phyloP scores from a whole-genome alignment of 495 filamentous ascomycete species.

The Aspergillus ostianus region DNA sequence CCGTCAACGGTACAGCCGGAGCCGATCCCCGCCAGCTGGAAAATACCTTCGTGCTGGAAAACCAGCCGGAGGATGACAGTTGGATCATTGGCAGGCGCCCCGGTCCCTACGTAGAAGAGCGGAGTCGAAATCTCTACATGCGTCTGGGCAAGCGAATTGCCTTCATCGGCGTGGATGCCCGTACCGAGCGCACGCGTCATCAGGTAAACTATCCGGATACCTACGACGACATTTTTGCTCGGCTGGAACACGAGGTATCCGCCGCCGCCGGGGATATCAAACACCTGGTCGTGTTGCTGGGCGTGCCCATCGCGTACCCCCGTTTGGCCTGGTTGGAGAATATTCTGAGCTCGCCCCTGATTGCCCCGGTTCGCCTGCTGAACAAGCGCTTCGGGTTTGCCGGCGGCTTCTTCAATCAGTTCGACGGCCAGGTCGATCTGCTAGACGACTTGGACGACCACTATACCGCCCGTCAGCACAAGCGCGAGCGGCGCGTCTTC shows the following conservation, averaged over 20 bases:
- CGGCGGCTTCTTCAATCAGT: conserved; percentile 85
- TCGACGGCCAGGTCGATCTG: conserved; percentile 86
- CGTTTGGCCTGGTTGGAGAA: conserved; percentile 93
- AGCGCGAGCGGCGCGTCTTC: conserved; percentile 75
- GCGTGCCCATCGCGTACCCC: conserved; percentile 93
- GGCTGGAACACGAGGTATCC: conserved; percentile 62
- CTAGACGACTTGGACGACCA: conserved; percentile 94
- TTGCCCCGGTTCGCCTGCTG: conserved; percentile 81
- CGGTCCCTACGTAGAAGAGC: conserved; percentile 78
- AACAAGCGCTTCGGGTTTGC: conserved; percentile 89
- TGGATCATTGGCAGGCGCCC: conserved; percentile 77
- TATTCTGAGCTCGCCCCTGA: conserved; percentile 77
- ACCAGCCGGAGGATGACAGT: conserved; percentile 60
- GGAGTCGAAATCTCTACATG: conserved; percentile 76
- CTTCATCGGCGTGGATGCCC: conserved; percentile 85
- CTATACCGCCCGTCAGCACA: conserved; percentile 90
- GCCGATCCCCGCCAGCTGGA: conserved; percentile 65
- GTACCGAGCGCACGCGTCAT: conserved; percentile 87
- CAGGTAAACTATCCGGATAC: conserved; percentile 91
- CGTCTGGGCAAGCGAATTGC: conserved; percentile 81
- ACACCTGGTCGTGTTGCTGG: conserved; percentile 82
- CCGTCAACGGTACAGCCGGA: conserved; percentile 47
- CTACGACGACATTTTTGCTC: conserved; percentile 76
- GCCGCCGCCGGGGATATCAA: conserved; percentile 63
- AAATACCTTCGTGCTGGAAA: conserved; percentile 64